Percentiles rank a stretch among this genome's conserved stretches.
Conservation (phyloP, 768 basidiomycete species). For the Tylopilus sp. region DNA sequence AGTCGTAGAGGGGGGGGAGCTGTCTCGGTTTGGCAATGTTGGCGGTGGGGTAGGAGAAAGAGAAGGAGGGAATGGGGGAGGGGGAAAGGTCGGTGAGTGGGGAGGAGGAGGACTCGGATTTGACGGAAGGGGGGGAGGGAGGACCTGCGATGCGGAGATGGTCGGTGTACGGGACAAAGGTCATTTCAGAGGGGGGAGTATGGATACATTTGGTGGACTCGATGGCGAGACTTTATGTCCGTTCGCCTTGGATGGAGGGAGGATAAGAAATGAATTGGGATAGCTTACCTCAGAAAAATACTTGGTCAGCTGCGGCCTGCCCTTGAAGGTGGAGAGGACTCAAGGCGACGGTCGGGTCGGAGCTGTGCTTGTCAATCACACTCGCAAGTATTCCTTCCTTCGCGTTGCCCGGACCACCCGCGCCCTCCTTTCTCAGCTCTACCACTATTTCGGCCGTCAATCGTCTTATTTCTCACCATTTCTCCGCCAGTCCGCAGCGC, state of each 20-base stretch:
- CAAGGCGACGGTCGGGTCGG: not conserved
- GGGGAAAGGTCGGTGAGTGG: conserved; percentile 22
- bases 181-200: conserved; percentile 12
- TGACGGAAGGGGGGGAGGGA: conserved; percentile 20
- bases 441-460: not conserved
- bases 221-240: conserved; percentile 4
- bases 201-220: not conserved
- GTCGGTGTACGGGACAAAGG: conserved; percentile 25
- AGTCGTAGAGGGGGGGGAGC: not conserved
- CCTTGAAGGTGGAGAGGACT: not conserved
- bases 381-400: conserved; percentile 1
- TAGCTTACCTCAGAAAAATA: conserved; percentile 2
- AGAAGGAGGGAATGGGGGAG: conserved; percentile 18
- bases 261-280: not conserved
- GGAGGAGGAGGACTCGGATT: conserved; percentile 28
- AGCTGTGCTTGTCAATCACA: conserved; percentile 2
- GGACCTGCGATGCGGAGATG: conserved; percentile 8
- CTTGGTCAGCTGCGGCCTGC: not conserved
- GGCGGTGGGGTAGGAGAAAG: conserved; percentile 20
- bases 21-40: not conserved
- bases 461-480: conserved; percentile 7
- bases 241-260: not conserved
- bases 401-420: conserved; percentile 1
- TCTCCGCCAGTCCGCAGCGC: not conserved
- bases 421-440: not conserved